Conservation (phyloP, 192 early-diverging fungal species). For the Coemansia sp. region DNA sequence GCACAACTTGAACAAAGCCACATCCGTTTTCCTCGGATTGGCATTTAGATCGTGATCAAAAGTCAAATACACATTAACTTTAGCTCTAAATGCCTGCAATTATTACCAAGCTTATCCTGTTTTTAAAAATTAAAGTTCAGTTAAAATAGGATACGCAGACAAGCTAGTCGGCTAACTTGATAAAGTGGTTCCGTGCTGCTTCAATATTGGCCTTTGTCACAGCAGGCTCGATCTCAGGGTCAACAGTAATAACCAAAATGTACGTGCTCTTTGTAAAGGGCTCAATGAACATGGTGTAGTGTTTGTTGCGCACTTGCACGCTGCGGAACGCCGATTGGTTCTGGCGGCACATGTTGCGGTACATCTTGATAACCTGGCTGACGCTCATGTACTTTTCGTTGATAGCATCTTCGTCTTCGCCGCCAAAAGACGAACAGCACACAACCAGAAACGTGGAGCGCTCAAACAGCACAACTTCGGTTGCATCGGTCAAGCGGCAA, state of each 20-base stretch:
- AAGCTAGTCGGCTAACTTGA: slow-evolving; percentile 22
- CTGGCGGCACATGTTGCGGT: slow-evolving; percentile 27
- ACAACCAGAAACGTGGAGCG: slow-evolving; percentile 94
- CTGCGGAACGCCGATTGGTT: slow-evolving; percentile 80
- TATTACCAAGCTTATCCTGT: no score
- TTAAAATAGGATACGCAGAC: no score
- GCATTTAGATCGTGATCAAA: no score
- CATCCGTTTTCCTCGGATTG: no score
- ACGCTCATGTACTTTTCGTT: slow-evolving; percentile 34
- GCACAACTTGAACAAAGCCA: no score
- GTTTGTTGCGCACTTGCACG: slow-evolving; percentile 79
- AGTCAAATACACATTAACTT: no score
- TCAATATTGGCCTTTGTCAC: slow-evolving; percentile 53
- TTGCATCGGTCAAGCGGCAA: slow-evolving; percentile 80
- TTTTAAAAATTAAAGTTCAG: no score
- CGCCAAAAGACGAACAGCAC: slow-evolving; percentile 40
- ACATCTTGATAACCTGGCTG: slow-evolving; percentile 48
- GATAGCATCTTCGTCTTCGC: not conserved
- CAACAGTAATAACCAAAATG: slow-evolving; percentile 48
- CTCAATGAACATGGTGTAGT: slow-evolving; percentile 53
- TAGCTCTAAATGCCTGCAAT: no score
- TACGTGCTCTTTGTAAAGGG: slow-evolving; percentile 58
- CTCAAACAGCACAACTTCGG: slow-evolving; percentile 95
- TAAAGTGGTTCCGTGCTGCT: slow-evolving; percentile 40
- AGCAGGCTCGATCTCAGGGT: slow-evolving; percentile 51